Evolutionary conservation across 2,329 filamentous ascomycete genomes (phyloP), one percentile per base, ranked within the genome.

Genomic region (Aureobasidium sp.): DNA sequence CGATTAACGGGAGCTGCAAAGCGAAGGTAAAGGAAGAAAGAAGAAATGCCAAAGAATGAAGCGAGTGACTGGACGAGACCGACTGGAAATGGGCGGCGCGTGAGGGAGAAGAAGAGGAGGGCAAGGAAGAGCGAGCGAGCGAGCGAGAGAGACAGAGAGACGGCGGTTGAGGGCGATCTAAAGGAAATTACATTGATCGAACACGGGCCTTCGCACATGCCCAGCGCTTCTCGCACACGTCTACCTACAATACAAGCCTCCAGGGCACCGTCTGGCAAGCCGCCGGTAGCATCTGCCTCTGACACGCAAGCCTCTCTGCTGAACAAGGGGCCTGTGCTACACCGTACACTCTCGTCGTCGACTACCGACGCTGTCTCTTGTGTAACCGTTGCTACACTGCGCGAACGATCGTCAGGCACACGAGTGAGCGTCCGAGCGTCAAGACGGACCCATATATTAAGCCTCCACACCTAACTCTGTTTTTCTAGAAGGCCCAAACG

Each of bases 31-130:
- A 51, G 25, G 22, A 41, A 24, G 25, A 51, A 41, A 41, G 48
- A 51, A 51, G 48, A 51, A 51, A 41, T 16, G 37, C 37, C 21
- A 41, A 41, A 41, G 37, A 32, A 51, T 40, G 17, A 51, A 51
- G 48, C 48, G 48, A 51, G 35, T 37, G 48, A 51, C 48, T 16
- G 35, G 45, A 39, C 45, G 45, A 39, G 25, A 39, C 34, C 14
- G 35, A 50, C 16, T 4, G 19, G n/a, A 17, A 41, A 32, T 17
- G 35, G 41, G 48, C 48, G 24, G 48, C 25, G 35, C 48, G 48
- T 32, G 47, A 19, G n/a, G n/a, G n/a, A n/a, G n/a, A 41, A 51
- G 48, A 41, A 35, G 34, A 50, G 39, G 34, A 50, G 45, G 22
- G 21, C 22, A 19, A 49, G 45, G 24, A 49, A 30, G 45, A 50